Conservation (phyloP, 2,329 filamentous ascomycete genomes). For the Colletotrichum truncatum region DNA sequence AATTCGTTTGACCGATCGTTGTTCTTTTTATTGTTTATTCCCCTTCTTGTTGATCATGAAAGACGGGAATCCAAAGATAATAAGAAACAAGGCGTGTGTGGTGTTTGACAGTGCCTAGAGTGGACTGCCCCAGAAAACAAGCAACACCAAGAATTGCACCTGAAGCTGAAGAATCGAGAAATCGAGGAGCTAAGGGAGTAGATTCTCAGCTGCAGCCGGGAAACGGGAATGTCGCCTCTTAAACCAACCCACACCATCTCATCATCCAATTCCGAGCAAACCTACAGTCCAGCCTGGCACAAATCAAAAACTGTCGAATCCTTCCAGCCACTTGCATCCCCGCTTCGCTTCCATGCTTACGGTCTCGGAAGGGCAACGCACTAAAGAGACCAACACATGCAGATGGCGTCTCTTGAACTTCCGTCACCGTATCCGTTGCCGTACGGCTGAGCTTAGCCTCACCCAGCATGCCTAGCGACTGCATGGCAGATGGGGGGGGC, state of each 20-base stretch:
- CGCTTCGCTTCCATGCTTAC: conserved; percentile 9
- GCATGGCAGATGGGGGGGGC: too few relatives aligned
- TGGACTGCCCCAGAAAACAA: conserved; percentile 6
- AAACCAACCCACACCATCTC: conserved; percentile 4
- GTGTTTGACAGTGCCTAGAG: background rate
- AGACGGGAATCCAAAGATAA: too few relatives aligned
- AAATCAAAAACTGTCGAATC: conserved; percentile 7
- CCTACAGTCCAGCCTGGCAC: background rate
- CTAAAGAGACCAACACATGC: background rate
- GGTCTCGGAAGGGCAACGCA: conserved; percentile 15
- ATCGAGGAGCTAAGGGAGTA: background rate
- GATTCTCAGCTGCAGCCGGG: background rate
- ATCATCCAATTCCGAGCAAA: background rate
- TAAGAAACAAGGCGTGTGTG: too few relatives aligned
- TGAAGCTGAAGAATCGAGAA: background rate
- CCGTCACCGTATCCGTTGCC: background rate
- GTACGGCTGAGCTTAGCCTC: conserved; percentile 17
- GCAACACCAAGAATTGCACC: conserved; percentile 9
- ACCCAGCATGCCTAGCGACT: too few relatives aligned
- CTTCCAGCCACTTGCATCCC: conserved; percentile 7
- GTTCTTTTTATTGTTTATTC: background rate
- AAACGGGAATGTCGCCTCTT: conserved; percentile 20
- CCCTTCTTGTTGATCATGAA: background rate
- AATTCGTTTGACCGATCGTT: background rate
- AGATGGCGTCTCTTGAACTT: background rate